These are phyloP conservation scores for Plasmodium gonderi DNA, from an alignment of 169 alveolate genomes.

Conservation along the genomic window DNA sequence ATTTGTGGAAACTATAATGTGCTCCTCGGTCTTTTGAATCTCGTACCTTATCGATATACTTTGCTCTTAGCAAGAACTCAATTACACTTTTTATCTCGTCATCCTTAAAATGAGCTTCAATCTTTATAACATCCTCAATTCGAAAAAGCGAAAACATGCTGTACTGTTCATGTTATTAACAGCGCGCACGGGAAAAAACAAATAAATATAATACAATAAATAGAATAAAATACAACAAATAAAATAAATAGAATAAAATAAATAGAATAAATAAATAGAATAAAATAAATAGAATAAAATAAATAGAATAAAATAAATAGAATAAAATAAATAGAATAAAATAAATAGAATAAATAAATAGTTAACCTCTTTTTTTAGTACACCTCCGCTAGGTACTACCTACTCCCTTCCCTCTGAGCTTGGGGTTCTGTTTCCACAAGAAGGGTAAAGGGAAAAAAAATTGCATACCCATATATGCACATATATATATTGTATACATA, in stretches of 20 bases:
- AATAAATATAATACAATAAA: not conserved
- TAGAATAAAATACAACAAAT: not conserved
- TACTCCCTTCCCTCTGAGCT: not conserved
- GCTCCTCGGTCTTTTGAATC: too few species aligned
- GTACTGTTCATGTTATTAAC: not conserved
- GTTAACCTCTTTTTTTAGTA: too few species aligned
- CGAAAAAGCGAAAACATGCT: slow-evolving; percentile 64
- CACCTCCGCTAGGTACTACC: too few species aligned
- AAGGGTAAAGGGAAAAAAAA: not conserved
- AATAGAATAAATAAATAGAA: too few species aligned
- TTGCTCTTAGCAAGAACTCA: slow-evolving; percentile 53
- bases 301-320: too few species aligned
- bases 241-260: too few species aligned
- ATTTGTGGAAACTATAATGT: too few species aligned
- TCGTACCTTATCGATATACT: slow-evolving; percentile 61
- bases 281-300: too few species aligned
- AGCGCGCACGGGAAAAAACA: not conserved
- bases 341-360: too few species aligned
- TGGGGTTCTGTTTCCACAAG: not conserved
- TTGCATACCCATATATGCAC: not conserved
- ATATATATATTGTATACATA: too few species aligned
- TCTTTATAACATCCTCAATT: slow-evolving; percentile 50
- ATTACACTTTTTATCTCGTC: slow-evolving; percentile 48
- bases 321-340: too few species aligned
- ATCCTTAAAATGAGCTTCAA: slow-evolving; percentile 59